Conservation (phyloP, 2,329 filamentous ascomycete genomes). For the Thielaviopsis musarum region DNA sequence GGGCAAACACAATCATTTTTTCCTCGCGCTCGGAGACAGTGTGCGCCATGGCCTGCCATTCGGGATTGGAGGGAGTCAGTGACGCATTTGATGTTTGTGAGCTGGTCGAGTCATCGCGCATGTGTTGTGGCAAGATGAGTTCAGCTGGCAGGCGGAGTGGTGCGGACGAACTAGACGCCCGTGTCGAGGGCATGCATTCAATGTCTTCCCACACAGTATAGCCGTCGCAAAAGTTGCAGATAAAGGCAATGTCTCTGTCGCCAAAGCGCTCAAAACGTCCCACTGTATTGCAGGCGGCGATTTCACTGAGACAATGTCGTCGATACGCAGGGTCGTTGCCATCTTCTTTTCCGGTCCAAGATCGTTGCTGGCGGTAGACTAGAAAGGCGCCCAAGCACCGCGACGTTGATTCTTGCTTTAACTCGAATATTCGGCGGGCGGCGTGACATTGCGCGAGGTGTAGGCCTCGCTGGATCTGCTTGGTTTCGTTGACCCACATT, state of each 20-base stretch:
- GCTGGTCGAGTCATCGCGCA: not conserved
- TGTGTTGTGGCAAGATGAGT: not conserved
- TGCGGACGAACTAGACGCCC: not conserved
- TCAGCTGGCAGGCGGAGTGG: not conserved
- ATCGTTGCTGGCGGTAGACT: conserved; percentile 32
- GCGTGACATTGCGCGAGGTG: conserved; percentile 42
- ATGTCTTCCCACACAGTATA: conserved; percentile 42
- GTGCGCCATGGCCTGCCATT: conserved; percentile 36
- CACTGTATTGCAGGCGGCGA: conserved; percentile 32
- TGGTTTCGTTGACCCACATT: conserved; percentile 37
- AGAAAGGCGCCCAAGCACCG: conserved; percentile 41
- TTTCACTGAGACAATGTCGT: conserved; percentile 28
- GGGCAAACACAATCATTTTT: conserved; percentile 38
- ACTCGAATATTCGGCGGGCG: conserved; percentile 36
- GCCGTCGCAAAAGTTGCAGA: conserved; percentile 46
- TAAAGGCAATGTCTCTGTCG: conserved; percentile 36
- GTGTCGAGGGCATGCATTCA: conserved; percentile 31
- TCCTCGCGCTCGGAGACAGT: conserved; percentile 24
- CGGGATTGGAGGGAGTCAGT: conserved; percentile 18
- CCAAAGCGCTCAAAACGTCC: conserved; percentile 40
- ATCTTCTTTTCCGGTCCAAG: conserved; percentile 9
- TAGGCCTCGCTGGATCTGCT: conserved; percentile 30
- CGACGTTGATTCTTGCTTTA: conserved; percentile 28
- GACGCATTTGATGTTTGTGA: not conserved
- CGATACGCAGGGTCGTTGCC: conserved; percentile 21